Conservation (phyloP, 352 stramenopile genomes). For the Globisporangium polare region DNA sequence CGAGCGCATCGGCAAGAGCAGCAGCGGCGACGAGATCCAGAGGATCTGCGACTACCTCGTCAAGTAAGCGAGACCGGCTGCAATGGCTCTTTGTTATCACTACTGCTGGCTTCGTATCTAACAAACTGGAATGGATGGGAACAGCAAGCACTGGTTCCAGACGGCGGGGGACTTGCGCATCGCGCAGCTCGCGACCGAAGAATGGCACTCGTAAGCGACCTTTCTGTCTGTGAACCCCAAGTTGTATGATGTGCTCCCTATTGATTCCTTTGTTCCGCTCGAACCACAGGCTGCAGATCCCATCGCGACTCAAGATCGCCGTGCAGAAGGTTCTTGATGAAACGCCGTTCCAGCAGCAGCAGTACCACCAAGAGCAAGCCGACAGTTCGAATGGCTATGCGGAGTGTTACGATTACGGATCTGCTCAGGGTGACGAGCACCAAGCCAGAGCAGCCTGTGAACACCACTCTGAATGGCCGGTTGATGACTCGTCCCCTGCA, state of each 20-base stretch:
- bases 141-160: conserved; percentile 68
- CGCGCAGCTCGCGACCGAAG: conserved; percentile 28
- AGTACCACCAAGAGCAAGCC: conserved; percentile 4
- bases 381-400: conserved; percentile 13
- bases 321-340: conserved; percentile 60
- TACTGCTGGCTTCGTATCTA: neutral
- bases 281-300: conserved; percentile 38
- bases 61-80: conserved; percentile 24
- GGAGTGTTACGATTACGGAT: neutral
- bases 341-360: conserved; percentile 10
- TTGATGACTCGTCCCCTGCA: neutral
- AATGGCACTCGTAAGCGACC: conserved; percentile 46
- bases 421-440: neutral
- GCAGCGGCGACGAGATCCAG: conserved; percentile 43
- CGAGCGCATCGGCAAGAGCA: conserved; percentile 47
- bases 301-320: conserved; percentile 55
- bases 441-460: neutral
- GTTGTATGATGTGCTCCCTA: neutral
- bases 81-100: neutral
- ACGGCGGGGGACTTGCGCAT: conserved; percentile 50
- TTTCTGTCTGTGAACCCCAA: neutral
- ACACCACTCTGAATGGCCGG: neutral
- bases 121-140: neutral
- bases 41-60: conserved; percentile 59
- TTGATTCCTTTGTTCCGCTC: neutral